Base-by-base conservation (phyloP, 2,329 filamentous ascomycete genomes). In the Aspergillus eucalypticola region DNA sequence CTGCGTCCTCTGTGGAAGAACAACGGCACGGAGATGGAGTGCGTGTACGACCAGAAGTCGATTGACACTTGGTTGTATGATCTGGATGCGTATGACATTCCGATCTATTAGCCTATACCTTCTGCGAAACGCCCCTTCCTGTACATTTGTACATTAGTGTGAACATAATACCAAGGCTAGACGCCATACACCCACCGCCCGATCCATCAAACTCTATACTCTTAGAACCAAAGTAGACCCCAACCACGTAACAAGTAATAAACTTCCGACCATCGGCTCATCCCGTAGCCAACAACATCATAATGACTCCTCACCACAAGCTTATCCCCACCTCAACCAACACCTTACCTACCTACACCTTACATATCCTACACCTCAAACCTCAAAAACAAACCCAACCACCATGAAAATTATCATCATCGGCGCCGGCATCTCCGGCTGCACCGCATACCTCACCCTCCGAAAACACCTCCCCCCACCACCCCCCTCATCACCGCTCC, bases 321-420 rank as follows among this genome's bases (percentile, higher is more conserved):
- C n/a, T 42, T 8, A 42, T 42, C n/a, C 15, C 39, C 17, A 10
- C 39, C 17, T 42, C 39, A 19, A 35, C 32, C 32, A 35, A 10
- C 29, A 32, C 29, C 32, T 1, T 0, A 11, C 5, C 11, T 5
- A 11, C 27, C 32, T 13, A 13, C 32, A 32, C n/a, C n/a, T n/a
- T n/a, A n/a, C n/a, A n/a, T n/a, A n/a, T n/a, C 3, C 10, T 11
- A 29, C 27, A 32, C 10, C 29, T 1, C 1, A 1, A 11, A 11
- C 27, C 1, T 11, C 10, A 11, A 4, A 29, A 11, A 29, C 8
- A 11, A 29, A 19, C n/a, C n/a, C 5, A 29, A 27, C 21, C 17
- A 64, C 44, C 5, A 79, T 79, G 77, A 78, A 77, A 60, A 77
- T 80, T 39, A 68, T 74, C 21, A 79, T 81, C 13, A 67, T 80